Conservation (phyloP, 2,329 filamentous ascomycete genomes). For the Stemphylium vesicarium region DNA sequence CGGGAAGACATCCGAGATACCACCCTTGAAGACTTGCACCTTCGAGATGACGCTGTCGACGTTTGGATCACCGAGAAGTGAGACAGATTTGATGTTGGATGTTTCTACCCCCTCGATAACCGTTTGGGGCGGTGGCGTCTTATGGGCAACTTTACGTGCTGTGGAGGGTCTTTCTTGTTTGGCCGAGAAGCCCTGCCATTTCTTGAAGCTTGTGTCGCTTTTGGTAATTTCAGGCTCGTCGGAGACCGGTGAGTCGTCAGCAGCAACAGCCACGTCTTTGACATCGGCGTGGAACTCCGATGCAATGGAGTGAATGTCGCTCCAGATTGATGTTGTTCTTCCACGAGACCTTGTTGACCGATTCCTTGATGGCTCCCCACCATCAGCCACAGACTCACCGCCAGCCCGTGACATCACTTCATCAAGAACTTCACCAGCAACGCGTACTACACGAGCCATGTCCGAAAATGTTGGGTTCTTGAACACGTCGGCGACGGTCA, state of each 20-base stretch:
- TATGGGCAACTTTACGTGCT: conserved; percentile 19
- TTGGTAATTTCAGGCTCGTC: conserved; percentile 15
- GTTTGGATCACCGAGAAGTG: conserved; percentile 41
- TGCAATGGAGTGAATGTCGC: conserved; percentile 40
- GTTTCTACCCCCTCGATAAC: conserved; percentile 34
- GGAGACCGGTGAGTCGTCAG: conserved; percentile 10
- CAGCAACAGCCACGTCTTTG: conserved; percentile 6
- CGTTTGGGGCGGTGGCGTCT: conserved; percentile 31
- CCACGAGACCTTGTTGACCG: conserved; percentile 20
- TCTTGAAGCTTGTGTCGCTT: conserved; percentile 32
- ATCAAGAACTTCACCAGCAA: conserved; percentile 44
- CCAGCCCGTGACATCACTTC: conserved; percentile 44
- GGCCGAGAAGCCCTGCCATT: conserved; percentile 32
- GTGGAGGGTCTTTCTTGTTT: conserved; percentile 15
- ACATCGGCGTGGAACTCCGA: conserved; percentile 33
- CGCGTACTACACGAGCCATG: conserved; percentile 43
- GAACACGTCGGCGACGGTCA: conserved; percentile 46
- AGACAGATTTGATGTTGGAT: conserved; percentile 30
- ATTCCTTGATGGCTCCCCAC: neutral
- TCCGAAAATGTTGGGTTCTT: conserved; percentile 44
- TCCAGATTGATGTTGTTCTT: conserved; percentile 33
- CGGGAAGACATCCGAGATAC: conserved; percentile 42
- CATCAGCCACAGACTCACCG: conserved; percentile 20
- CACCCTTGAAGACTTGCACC: conserved; percentile 45
- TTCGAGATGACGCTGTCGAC: conserved; percentile 46